phyloP scores from a whole-genome alignment of 805 yeast species.

The Metschnikowia vanudenii region DNA sequence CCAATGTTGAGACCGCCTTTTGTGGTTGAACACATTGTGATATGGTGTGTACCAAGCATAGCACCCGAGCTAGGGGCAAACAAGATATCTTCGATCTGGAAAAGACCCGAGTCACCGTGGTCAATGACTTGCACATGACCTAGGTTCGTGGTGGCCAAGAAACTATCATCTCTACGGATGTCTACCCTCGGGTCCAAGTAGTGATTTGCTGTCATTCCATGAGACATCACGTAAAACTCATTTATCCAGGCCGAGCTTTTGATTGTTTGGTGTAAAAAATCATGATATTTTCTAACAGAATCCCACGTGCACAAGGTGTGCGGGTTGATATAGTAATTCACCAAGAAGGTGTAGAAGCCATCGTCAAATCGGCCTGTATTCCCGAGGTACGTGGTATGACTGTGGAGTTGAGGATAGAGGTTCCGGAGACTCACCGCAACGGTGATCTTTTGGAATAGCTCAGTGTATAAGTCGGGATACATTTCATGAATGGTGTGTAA shows the following conservation, averaged over 20 bases:
- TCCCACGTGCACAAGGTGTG: conserved; percentile 4
- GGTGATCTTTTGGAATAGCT: conserved; percentile 2
- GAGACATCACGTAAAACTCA: conserved; percentile 4
- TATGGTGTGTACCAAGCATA: conserved; percentile 6
- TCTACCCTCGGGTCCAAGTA: conserved; percentile 1
- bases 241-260: conserved; percentile 1
- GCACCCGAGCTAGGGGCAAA: conserved; percentile 6
- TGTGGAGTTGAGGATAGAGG: neutral
- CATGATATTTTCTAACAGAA: conserved; percentile 5
- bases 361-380: conserved; percentile 2
- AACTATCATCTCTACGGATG: conserved; percentile 1
- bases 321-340: conserved; percentile 4
- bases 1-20: conserved; percentile 9
- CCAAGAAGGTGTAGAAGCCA: conserved; percentile 5
- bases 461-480: conserved; percentile 4
- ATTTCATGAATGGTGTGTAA: conserved; percentile 4
- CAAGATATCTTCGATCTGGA: conserved; percentile 4
- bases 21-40: conserved; percentile 5
- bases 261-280: conserved; percentile 4
- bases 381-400: conserved; percentile 4
- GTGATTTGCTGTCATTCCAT: conserved; percentile 4
- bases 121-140: conserved; percentile 6
- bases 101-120: neutral
- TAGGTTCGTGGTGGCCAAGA: conserved; percentile 5
- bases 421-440: conserved; percentile 8